Evolutionary conservation across 257 asterid species (phyloP).

Genomic region (Lycium barbarum): DNA sequence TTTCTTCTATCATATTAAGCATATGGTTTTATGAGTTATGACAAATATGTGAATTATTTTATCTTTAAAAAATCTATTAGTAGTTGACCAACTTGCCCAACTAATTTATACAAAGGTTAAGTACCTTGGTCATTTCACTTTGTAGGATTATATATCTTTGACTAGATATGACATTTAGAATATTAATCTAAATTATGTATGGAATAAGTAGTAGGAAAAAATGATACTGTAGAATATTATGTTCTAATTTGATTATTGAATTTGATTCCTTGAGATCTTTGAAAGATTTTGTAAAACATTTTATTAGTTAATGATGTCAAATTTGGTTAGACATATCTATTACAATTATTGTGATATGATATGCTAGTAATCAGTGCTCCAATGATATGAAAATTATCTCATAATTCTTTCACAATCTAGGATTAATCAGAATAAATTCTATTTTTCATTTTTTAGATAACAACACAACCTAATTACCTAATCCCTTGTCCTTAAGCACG

Average conservation of each 20-base stretch:
- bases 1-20: slow-evolving; percentile 16
- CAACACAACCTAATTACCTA: slow-evolving; percentile 20
- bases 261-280: background rate
- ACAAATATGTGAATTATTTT: slow-evolving; percentile 5
- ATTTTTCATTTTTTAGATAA: background rate
- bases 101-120: slow-evolving; percentile 5
- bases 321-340: background rate
- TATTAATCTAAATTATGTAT: background rate
- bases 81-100: slow-evolving; percentile 24
- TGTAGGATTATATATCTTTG: background rate
- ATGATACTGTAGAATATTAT: background rate
- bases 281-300: slow-evolving; percentile 9
- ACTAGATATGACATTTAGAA: background rate
- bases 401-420: background rate
- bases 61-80: background rate
- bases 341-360: background rate
- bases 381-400: background rate
- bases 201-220: background rate
- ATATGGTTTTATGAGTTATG: slow-evolving; percentile 22
- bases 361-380: background rate
- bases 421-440: slow-evolving; percentile 20
- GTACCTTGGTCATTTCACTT: slow-evolving; percentile 14
- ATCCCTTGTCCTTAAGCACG: background rate
- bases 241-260: background rate
- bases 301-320: background rate